Conservation (phyloP, 2,329 filamentous ascomycete genomes). For the Nothophaeocryptopus gaeumannii region DNA sequence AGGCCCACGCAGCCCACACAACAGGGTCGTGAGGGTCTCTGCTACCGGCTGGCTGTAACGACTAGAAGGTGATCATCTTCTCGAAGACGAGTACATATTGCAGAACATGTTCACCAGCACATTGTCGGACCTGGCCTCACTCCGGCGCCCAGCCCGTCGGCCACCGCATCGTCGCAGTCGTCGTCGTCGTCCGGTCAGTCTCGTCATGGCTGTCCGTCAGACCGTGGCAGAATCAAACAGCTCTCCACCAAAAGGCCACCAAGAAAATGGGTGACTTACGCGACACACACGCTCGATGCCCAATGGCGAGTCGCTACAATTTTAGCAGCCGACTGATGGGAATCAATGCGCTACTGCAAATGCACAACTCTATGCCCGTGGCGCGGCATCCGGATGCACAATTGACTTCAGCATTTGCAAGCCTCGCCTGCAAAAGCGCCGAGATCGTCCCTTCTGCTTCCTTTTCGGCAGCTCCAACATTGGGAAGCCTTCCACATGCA, state of each 20-base stretch:
- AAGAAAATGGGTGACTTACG: neutral
- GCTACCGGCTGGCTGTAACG: constrained; percentile 11
- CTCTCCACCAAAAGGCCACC: too few species aligned
- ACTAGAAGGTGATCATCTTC: constrained; percentile 20
- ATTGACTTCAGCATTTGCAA: neutral
- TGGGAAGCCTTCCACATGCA: constrained; percentile 10
- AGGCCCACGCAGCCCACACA: constrained; percentile 3
- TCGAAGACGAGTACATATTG: constrained; percentile 14
- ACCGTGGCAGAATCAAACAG: too few species aligned
- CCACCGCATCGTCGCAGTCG: neutral
- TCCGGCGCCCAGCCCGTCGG: constrained; percentile 6
- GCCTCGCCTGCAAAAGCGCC: neutral
- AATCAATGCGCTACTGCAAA: constrained; percentile 5
- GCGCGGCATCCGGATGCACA: neutral
- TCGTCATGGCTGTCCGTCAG: too few species aligned
- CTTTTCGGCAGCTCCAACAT: neutral
- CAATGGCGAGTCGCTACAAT: constrained; percentile 6
- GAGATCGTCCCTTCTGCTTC: neutral
- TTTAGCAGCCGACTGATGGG: neutral
- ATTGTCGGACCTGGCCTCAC: neutral
- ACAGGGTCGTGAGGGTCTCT: neutral
- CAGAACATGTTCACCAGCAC: too few species aligned
- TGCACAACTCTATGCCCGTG: constrained; percentile 2
- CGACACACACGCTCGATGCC: constrained; percentile 5
- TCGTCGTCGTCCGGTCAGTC: too few species aligned